Evolutionary conservation across 148 eudicot species (phyloP).

Genomic region (Simmondsia chinensis): DNA sequence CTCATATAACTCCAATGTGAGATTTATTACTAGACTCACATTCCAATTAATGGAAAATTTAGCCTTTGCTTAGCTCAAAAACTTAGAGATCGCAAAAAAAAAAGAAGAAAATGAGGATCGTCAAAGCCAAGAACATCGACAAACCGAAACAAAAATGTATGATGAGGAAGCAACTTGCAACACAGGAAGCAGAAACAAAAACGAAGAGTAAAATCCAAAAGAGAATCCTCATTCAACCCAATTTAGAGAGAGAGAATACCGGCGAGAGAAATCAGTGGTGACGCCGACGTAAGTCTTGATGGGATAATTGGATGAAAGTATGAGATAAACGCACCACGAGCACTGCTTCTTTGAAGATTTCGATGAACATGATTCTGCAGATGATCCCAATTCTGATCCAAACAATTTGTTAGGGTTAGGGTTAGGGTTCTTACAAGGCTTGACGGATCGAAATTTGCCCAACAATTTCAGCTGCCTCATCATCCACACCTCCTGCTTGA

Average conservation of each 20-base stretch:
- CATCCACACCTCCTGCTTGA: slow-evolving; percentile 1
- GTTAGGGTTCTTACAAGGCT: slow-evolving; percentile 13
- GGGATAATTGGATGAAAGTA: slow-evolving; percentile 55
- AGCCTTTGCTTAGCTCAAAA: no score
- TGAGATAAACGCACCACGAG: slow-evolving; percentile 55
- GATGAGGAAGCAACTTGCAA: no score
- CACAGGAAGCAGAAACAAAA: no score
- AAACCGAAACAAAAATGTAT: no score
- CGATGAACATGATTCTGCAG: slow-evolving; percentile 2
- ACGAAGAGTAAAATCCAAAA: no score
- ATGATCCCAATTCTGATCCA: slow-evolving; percentile 3
- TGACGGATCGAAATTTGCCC: slow-evolving; percentile 29
- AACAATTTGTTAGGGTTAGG: slow-evolving; percentile 12
- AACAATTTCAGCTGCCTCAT: slow-evolving; percentile 16
- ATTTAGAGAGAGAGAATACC: slow-evolving; percentile 28
- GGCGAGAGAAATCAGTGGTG: slow-evolving; percentile 63
- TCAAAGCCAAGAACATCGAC: background rate
- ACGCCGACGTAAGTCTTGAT: slow-evolving; percentile 74
- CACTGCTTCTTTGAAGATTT: background rate
- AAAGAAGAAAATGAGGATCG: no score
- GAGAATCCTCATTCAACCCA: no score
- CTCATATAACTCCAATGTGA: no score
- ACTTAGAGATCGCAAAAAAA: no score
- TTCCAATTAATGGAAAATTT: no score
- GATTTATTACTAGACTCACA: no score